Base-by-base conservation (phyloP, 2,329 filamentous ascomycete genomes). In the Calonectria honghensis region DNA sequence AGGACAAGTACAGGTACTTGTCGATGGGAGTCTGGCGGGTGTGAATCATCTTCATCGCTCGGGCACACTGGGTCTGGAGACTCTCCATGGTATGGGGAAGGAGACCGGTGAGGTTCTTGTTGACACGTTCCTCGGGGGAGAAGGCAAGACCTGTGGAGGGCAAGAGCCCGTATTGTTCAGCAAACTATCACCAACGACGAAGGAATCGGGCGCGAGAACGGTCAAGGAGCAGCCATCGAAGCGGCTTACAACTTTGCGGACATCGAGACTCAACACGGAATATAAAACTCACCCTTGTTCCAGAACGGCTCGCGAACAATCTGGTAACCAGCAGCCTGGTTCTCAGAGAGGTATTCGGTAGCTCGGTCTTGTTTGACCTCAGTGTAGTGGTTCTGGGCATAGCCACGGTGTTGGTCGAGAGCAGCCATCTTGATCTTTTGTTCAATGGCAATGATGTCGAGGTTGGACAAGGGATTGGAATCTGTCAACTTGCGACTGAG, bases 1-100 rank as follows among this genome's bases (percentile, higher is more conserved):
- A 89, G 57, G 93, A 94, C 84, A 97, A 89, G 86, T 96, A 97
- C 71, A 96, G 90, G 86, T 96, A 96, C 88, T 94, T 95, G 90
- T 96, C 94, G 81, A 97, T 92, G 78, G 88, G 87, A 61, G 94
- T 94, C 77, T 90, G 87, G 77, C 94, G 92, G 75, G 90, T 90
- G 73, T 92, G 89, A 81, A 96, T 93, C 87, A 96, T 93, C 85
- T 92, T 92, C 87, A 96, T 91, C 83, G 93, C 94, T 86, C 92
- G 88, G 79, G 89, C 88, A 81, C 90, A 91, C 84, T 93, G 91
- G 68, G 89, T 92, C 76, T 91, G 86, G 81, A 90, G 84, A 83
- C 85, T 89, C 86, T 92, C 90, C 85, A 91, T 91, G 82, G 90
- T 90, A 83, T 93, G 91, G 66, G 92, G 92, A 75, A 93, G 86